phyloP scores from a whole-genome alignment of 2,329 filamentous ascomycete species.

The Cordyceps cicadae region DNA sequence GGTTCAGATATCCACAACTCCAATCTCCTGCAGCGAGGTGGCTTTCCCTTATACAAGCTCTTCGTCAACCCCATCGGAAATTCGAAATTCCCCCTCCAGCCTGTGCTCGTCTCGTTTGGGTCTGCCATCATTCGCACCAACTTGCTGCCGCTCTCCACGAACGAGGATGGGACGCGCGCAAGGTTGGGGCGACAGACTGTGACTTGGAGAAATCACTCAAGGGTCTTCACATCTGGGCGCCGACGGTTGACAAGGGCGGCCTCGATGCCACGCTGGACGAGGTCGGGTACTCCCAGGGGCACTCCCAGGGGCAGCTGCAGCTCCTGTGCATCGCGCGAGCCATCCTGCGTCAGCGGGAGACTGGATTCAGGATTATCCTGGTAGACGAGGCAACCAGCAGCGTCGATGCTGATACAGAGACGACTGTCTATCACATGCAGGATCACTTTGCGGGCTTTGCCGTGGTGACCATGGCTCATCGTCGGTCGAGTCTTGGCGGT shows the following conservation, averaged over 20 bases:
- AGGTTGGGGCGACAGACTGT: not conserved
- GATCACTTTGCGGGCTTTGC: not conserved
- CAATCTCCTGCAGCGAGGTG: not conserved
- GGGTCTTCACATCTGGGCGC: conserved; percentile 31
- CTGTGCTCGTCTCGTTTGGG: not conserved
- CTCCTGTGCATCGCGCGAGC: conserved; percentile 6
- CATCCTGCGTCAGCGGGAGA: conserved; percentile 14
- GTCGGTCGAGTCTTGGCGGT: not conserved
- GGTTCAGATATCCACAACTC: not conserved
- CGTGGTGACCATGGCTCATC: not conserved
- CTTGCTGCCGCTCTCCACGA: conserved; percentile 27
- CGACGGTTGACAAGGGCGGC: conserved; percentile 26
- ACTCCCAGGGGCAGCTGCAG: conserved; percentile 22
- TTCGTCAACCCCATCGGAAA: not conserved
- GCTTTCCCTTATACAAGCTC: not conserved
- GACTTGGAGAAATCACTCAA: conserved; percentile 29
- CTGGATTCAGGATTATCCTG: not conserved
- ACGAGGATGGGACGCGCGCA: not conserved
- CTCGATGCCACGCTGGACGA: conserved; percentile 24
- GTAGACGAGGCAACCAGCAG: conserved; percentile 8
- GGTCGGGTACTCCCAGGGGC: too few relatives aligned
- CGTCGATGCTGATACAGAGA: not conserved
- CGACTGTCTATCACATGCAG: not conserved
- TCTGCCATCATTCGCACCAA: conserved; percentile 32
- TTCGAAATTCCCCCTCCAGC: not conserved